Conservation (phyloP, 257 asterid species). For the Asclepias syriaca region DNA sequence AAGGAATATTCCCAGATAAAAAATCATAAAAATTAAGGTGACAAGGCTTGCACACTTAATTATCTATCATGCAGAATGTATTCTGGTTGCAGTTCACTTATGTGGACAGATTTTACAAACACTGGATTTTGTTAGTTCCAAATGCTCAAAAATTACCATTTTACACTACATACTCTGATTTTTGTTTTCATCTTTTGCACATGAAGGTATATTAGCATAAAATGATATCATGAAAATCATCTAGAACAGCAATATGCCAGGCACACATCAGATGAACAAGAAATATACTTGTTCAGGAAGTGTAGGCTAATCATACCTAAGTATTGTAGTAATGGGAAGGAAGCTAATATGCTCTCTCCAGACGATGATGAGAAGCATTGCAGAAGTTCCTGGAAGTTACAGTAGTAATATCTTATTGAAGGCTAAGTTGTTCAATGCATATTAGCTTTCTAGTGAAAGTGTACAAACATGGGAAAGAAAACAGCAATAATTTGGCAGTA, state of each 20-base stretch:
- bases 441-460: neutral
- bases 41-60: neutral
- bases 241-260: slow-evolving; percentile 1
- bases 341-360: slow-evolving; percentile 76
- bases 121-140: neutral
- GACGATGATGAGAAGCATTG: slow-evolving; percentile 85
- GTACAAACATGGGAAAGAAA: neutral
- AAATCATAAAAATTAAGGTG: neutral
- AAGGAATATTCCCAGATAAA: neutral
- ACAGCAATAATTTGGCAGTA: neutral
- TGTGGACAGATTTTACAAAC: neutral
- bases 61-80: neutral
- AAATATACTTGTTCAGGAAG: neutral
- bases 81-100: neutral
- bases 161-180: neutral
- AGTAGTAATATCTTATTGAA: slow-evolving; percentile 7
- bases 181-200: neutral
- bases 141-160: neutral
- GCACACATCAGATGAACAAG: neutral
- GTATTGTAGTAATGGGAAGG: slow-evolving; percentile 64
- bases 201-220: neutral
- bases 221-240: neutral
- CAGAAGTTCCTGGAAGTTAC: slow-evolving; percentile 80
- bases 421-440: slow-evolving; percentile 12
- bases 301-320: slow-evolving; percentile 45